Evolutionary conservation across 768 basidiomycete genomes (phyloP).

Genomic region (Suillus variegatus): DNA sequence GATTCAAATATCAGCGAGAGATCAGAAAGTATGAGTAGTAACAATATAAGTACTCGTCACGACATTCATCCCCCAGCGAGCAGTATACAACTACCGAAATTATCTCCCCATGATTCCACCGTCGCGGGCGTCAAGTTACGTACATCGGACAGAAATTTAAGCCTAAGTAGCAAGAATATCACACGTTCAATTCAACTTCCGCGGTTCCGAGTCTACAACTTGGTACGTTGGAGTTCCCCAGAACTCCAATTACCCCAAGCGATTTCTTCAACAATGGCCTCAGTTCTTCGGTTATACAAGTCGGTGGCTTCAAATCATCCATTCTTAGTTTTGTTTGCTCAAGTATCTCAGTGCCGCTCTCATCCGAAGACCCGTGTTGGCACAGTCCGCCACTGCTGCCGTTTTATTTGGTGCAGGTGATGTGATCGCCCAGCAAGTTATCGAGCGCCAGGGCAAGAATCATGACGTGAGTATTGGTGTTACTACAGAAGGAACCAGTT

Average conservation of each 20-base stretch:
- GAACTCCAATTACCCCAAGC: too few relatives aligned
- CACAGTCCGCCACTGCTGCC: conserved; percentile 65
- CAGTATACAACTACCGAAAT: too few relatives aligned
- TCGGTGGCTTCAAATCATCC: conserved; percentile 14
- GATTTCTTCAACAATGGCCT: conserved; percentile 37
- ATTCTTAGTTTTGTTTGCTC: conserved; percentile 11
- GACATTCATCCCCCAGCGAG: too few relatives aligned
- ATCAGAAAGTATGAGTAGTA: neutral
- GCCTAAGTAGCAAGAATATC: neutral
- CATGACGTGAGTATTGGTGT: conserved; percentile 65
- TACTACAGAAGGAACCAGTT: conserved; percentile 1
- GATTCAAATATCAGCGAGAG: too few relatives aligned
- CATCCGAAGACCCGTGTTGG: conserved; percentile 59
- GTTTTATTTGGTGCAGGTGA: conserved; percentile 76
- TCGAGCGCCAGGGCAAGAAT: conserved; percentile 68
- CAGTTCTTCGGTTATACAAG: conserved; percentile 46
- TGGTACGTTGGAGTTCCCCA: neutral
- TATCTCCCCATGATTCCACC: too few relatives aligned
- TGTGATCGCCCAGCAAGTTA: conserved; percentile 81
- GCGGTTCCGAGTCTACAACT: neutral
- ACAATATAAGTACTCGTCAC: too few relatives aligned
- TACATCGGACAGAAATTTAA: neutral
- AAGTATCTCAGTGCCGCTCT: conserved; percentile 49
- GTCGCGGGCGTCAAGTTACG: neutral
- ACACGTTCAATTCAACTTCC: neutral